Base-by-base conservation (phyloP, 1,284 basidiomycete species). In the Tylopilus sp. region DNA sequence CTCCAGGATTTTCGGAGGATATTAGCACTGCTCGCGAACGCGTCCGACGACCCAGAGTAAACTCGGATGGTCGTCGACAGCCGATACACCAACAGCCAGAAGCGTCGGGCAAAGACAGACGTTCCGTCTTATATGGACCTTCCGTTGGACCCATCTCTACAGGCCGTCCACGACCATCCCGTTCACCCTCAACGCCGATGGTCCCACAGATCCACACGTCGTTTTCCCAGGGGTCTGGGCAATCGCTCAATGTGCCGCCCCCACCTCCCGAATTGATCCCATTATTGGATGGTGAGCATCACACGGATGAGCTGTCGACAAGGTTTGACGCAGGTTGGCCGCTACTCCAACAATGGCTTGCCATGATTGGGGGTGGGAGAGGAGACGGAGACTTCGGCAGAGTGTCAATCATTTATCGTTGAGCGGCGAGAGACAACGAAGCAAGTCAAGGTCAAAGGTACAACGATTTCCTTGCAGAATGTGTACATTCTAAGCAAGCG, bases 291-390 rank as follows among this genome's bases (percentile, higher is more conserved):
- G 94, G 93, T 4, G 85, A 87, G 51, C 92, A 93, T 69, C 88
- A 94, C 67, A 86, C 91, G 2, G 94, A 97, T 67, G 93, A 96
- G 68, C 73, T 97, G 42, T 89, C 88, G 53, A 86, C 90, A 17
- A 75, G 66, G 44, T 93, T 93, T 60, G 83, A 89, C 57, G 82
- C 86, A 48, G 85, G 88, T 6, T 95, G 93, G 93, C 81, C 83
- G 5, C 72, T 87, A 53, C 72, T 97, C 47, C 83, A 91, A 62
- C 77, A 79, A 55, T 90, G 90, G 78, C 70, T 97, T 41, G 72
- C 74, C 7, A 66, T 72, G 20, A 78, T 83, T 41, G 88, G 86
- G 3, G 81, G 79, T 1, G 84, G 74, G 18, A 68, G 67, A 55
- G 72, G 70, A 4, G 68, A 77, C 17, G 75, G 68, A 1, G 75